Evolutionary conservation across 176 grass and related monocot species (phyloP).

Genomic region (Aegilops bicornis): DNA sequence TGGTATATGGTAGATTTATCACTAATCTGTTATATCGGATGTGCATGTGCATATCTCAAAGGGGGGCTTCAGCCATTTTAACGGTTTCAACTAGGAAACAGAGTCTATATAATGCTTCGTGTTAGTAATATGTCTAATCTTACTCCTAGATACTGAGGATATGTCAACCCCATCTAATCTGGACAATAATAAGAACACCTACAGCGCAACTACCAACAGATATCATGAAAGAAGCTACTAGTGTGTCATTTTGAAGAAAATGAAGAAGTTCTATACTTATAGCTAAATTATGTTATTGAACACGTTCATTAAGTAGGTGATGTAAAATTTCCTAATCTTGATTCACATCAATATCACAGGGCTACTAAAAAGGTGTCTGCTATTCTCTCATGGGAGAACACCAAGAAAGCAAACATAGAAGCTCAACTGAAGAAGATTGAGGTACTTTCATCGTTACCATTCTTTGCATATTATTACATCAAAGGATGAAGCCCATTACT

Average conservation of each 20-base stretch:
- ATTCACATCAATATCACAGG: conserved; percentile 38
- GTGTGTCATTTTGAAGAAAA: not conserved
- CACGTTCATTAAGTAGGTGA: not conserved
- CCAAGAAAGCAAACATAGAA: conserved; percentile 81
- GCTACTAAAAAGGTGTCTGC: conserved; percentile 73
- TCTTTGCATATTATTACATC: not conserved
- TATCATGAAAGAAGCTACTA: not conserved
- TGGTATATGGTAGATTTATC: not conserved
- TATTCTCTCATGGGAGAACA: conserved; percentile 87
- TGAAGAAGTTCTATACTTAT: not conserved
- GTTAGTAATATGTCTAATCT: conserved; percentile 1
- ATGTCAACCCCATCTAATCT: not conserved
- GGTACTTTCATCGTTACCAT: conserved; percentile 38
- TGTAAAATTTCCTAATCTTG: conserved; percentile 23
- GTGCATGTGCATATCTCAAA: not conserved
- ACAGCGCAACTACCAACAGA: not conserved
- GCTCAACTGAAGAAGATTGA: conserved; percentile 80
- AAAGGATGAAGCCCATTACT: not conserved
- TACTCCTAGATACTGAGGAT: not conserved
- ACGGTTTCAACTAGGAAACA: not conserved
- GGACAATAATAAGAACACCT: not conserved
- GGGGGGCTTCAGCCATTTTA: conserved; percentile 1
- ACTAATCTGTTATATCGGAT: not conserved
- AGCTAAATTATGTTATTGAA: conserved; percentile 6
- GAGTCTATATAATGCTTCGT: not conserved